Evolutionary conservation across 1,139 yeast genomes (phyloP).

Genomic region (Suhomyces bokatorum): DNA sequence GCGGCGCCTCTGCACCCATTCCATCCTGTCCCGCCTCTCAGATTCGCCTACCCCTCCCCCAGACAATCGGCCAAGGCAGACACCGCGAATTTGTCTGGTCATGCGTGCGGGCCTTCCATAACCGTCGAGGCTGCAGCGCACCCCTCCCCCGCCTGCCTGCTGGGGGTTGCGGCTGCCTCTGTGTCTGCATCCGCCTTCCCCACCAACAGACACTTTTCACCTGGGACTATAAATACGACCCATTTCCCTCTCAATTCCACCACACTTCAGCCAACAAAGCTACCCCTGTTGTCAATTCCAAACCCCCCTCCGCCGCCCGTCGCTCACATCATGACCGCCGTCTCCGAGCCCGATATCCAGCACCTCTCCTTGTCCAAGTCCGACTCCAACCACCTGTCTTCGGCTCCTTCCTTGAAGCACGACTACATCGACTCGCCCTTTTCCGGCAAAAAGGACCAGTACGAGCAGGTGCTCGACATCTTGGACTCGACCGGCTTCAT

Average conservation of each 20-base stretch:
- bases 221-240: neutral
- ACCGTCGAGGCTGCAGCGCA: neutral
- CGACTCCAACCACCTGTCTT: slow-evolving; percentile 30
- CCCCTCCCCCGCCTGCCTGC: neutral
- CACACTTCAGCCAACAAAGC: neutral
- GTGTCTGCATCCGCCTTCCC: neutral
- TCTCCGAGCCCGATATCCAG: slow-evolving; percentile 23
- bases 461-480: slow-evolving; percentile 77
- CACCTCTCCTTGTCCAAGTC: slow-evolving; percentile 27
- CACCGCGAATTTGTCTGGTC: neutral
- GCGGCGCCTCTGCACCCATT: too few species aligned
- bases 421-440: slow-evolving; percentile 80
- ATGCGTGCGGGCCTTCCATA: neutral
- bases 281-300: neutral
- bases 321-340: slow-evolving; percentile 8
- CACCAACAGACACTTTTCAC: neutral
- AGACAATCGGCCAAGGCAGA: neutral
- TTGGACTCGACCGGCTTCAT: slow-evolving; percentile 84
- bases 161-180: too few species aligned
- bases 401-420: slow-evolving; percentile 37
- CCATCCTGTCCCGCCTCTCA: too few species aligned
- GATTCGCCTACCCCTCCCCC: too few species aligned
- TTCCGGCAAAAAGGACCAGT: slow-evolving; percentile 78
- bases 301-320: neutral
- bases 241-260: neutral